Evolutionary conservation across 78 protist genomes (phyloP).

Genomic region (Dictyostelium discoideum): DNA sequence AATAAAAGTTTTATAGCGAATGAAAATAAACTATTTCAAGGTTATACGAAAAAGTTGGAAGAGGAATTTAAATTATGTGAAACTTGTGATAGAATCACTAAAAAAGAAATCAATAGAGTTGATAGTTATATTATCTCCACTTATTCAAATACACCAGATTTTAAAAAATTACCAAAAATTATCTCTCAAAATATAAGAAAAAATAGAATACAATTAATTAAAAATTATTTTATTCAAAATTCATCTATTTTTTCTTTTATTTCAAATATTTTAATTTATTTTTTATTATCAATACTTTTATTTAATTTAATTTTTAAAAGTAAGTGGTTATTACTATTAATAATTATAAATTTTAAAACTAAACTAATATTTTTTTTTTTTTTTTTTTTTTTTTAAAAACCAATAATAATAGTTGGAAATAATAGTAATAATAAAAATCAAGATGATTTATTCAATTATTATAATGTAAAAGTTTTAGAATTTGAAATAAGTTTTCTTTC

Average conservation of each 20-base stretch:
- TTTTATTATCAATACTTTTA: not conserved
- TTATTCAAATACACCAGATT: not conserved
- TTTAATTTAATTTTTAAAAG: not conserved
- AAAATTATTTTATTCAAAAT: not conserved
- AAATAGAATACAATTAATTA: not conserved
- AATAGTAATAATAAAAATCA: not conserved
- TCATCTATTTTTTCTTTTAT: not conserved
- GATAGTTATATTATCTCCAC: slow-evolving; percentile 10
- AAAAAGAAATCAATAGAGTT: slow-evolving; percentile 5
- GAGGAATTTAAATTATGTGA: slow-evolving; percentile 12
- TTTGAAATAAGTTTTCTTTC: not conserved
- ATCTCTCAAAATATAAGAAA: not conserved
- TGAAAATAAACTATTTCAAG: not conserved
- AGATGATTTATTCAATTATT: not conserved
- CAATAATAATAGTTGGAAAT: not conserved
- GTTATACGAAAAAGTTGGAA: not conserved
- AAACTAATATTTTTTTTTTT: not conserved
- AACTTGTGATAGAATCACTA: not conserved
- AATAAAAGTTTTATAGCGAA: not conserved
- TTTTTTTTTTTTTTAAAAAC: not conserved
- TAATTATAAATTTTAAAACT: not conserved
- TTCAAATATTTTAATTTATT: not conserved
- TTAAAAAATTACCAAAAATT: not conserved
- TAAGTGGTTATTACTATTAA: not conserved
- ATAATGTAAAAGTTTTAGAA: not conserved